These are phyloP conservation scores for Fusarium sp. DNA, from an alignment of 2,329 filamentous ascomycete genomes.

Conservation along the genomic window DNA sequence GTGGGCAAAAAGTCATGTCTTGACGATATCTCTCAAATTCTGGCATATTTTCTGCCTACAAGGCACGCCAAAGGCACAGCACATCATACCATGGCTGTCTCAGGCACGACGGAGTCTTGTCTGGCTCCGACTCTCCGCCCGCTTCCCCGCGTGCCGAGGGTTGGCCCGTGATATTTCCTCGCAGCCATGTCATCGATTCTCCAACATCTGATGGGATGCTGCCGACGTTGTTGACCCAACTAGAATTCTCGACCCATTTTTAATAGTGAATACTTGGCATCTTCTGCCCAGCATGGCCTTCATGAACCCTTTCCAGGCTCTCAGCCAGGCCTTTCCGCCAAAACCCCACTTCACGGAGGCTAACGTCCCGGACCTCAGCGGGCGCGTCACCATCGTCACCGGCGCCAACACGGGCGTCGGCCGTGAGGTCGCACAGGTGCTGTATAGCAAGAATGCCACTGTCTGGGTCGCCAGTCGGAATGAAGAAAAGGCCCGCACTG, in stretches of 20 bases:
- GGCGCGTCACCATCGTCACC: constrained; percentile 71
- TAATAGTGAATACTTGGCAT: no score
- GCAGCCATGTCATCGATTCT: no score
- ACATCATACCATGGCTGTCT: background rate
- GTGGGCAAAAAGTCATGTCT: no score
- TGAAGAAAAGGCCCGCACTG: constrained; percentile 59
- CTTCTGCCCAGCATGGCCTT: background rate
- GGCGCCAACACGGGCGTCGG: constrained; percentile 63
- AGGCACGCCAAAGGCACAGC: background rate
- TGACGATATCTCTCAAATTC: no score
- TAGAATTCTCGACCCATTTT: no score
- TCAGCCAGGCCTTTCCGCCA: constrained; percentile 44
- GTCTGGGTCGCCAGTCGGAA: constrained; percentile 70
- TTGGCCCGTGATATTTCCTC: constrained; percentile 14
- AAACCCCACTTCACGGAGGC: constrained; percentile 56
- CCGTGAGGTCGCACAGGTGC: constrained; percentile 66
- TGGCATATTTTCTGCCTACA: background rate
- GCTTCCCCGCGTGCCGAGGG: constrained; percentile 35
- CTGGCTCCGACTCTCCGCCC: constrained; percentile 9
- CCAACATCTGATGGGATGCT: no score
- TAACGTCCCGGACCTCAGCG: constrained; percentile 73
- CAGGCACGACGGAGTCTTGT: background rate
- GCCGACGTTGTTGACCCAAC: no score
- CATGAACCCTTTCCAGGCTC: constrained; percentile 27
- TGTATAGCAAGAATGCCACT: constrained; percentile 68